Evolutionary conservation across 1,139 yeast species (phyloP).

Genomic region (Pneumocystis murina): DNA sequence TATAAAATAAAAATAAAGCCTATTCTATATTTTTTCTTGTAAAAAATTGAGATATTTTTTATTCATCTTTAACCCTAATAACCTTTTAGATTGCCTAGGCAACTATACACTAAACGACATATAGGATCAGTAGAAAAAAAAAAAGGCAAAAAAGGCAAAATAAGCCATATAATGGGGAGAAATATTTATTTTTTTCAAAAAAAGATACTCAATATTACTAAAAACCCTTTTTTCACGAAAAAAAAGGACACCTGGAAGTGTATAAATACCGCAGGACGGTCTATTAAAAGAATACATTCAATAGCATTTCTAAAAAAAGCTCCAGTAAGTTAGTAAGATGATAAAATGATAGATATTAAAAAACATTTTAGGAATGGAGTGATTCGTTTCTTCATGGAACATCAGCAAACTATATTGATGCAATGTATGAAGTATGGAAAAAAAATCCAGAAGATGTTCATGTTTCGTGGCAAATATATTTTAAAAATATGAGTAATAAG

Average conservation of each 20-base stretch:
- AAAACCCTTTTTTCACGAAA: background rate
- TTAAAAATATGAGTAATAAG: constrained; percentile 69
- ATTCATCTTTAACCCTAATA: no score
- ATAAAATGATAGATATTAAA: background rate
- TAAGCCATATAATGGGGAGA: background rate
- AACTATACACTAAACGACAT: no score
- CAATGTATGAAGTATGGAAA: constrained; percentile 93
- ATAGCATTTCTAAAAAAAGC: background rate
- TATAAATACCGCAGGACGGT: background rate
- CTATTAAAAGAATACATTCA: background rate
- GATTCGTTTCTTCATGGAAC: constrained; percentile 74
- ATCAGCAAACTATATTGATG: constrained; percentile 87
- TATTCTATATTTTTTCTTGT: no score
- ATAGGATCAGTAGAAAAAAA: background rate
- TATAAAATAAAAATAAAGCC: no score
- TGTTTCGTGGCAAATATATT: constrained; percentile 89
- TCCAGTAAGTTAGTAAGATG: background rate
- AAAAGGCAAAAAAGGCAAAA: background rate
- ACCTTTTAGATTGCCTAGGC: no score
- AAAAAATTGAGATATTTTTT: no score
- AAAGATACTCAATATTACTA: background rate
- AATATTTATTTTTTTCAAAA: background rate
- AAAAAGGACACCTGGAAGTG: background rate
- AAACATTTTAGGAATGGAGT: background rate
- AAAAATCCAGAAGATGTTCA: constrained; percentile 83